A percentile compares a stretch with the other conserved stretches of the same genome.
phyloP scores from a whole-genome alignment of 2,329 filamentous ascomycete genomes.

The Hypoxylon sp. region DNA sequence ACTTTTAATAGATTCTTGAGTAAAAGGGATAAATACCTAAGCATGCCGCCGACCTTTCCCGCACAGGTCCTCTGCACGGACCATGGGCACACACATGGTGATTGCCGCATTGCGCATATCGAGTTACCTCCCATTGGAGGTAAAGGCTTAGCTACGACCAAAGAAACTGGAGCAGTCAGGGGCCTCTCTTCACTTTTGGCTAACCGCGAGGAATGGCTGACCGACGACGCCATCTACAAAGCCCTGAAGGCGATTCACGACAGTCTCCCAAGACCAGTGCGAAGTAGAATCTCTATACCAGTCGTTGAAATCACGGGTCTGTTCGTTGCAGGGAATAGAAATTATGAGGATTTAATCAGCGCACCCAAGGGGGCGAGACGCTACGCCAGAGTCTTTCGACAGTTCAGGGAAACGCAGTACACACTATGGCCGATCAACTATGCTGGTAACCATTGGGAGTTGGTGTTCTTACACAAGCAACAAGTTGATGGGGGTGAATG shows the following conservation, averaged over 20 bases:
- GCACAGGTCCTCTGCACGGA: conserved; percentile 30
- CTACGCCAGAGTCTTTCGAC: background rate
- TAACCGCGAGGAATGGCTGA: conserved; percentile 36
- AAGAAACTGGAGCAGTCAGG: conserved; percentile 3
- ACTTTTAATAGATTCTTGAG: background rate
- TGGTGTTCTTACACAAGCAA: conserved; percentile 43
- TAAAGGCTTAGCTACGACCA: background rate
- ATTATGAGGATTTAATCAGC: background rate
- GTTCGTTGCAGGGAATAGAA: background rate
- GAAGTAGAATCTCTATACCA: conserved; percentile 33
- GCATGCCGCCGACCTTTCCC: background rate
- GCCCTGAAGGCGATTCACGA: conserved; percentile 20
- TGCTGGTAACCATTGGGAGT: conserved; percentile 43
- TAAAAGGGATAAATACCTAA: background rate
- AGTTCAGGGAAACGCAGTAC: conserved; percentile 38
- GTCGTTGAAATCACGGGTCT: background rate
- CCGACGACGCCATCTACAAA: conserved; percentile 38
- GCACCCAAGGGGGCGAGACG: background rate
- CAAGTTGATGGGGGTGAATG: conserved; percentile 1
- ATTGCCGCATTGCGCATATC: conserved; percentile 30
- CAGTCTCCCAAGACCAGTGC: conserved; percentile 17
- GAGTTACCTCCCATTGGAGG: conserved; percentile 5
- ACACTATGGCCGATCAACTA: conserved; percentile 43
- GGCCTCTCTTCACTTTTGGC: conserved; percentile 45
- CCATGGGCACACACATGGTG: background rate